phyloP scores from a whole-genome alignment of 768 basidiomycete species.

The Trametes cubensis region DNA sequence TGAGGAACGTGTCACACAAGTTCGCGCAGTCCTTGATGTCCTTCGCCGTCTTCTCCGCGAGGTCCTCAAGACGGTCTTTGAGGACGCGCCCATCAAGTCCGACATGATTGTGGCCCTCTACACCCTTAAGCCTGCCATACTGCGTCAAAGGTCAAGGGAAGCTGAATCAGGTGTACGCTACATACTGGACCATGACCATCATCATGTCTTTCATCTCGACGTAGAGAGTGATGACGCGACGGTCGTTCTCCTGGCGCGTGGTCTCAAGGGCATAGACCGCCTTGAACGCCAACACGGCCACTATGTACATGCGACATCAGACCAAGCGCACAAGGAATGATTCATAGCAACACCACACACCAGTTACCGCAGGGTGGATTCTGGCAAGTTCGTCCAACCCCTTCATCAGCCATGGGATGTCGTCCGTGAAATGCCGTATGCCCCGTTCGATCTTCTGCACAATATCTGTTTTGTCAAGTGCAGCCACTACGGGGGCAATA shows the following conservation, averaged over 20 bases:
- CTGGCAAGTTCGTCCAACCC: slow-evolving; percentile 31
- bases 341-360: slow-evolving; percentile 12
- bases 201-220: slow-evolving; percentile 51
- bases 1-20: slow-evolving; percentile 46
- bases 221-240: not conserved
- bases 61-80: slow-evolving; percentile 35
- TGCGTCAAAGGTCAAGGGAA: not conserved
- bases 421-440: slow-evolving; percentile 24
- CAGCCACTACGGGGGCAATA: not conserved
- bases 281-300: slow-evolving; percentile 3
- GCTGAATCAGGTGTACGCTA: not conserved
- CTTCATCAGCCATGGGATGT: slow-evolving; percentile 31
- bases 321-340: not conserved
- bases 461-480: not conserved
- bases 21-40: slow-evolving; percentile 49
- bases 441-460: slow-evolving; percentile 19
- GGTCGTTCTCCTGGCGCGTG: slow-evolving; percentile 8
- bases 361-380: slow-evolving; percentile 33
- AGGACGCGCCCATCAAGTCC: slow-evolving; percentile 39
- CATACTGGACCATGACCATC: slow-evolving; percentile 48
- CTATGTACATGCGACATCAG: not conserved
- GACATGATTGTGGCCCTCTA: not conserved
- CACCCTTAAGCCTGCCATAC: not conserved
- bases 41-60: slow-evolving; percentile 37
- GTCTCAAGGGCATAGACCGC: slow-evolving; percentile 1